These are phyloP conservation scores for Luffa aegyptiaca DNA, from an alignment of 306 rosid species.

Conservation along the genomic window DNA sequence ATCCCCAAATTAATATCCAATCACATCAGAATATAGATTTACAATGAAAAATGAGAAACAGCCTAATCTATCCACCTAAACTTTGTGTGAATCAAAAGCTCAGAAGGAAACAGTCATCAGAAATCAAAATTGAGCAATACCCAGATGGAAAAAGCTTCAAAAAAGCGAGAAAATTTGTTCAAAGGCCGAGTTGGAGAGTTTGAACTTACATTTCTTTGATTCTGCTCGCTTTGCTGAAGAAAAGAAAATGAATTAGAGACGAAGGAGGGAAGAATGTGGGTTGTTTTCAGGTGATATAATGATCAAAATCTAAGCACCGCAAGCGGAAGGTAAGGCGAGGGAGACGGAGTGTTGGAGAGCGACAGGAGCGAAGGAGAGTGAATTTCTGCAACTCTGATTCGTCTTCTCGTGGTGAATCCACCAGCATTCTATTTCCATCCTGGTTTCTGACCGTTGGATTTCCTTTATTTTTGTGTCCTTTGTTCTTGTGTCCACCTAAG, in stretches of 20 bases:
- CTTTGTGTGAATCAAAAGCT: background rate
- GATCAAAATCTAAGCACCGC: background rate
- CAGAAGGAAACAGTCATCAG: background rate
- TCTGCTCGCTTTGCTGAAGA: background rate
- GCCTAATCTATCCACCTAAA: background rate
- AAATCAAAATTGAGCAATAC: background rate
- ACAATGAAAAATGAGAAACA: background rate
- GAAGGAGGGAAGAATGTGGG: background rate
- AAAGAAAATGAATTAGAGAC: background rate
- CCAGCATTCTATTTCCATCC: background rate
- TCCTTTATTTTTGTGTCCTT: background rate
- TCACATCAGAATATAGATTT: background rate
- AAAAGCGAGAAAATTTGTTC: background rate
- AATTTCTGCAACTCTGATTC: background rate
- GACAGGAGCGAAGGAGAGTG: background rate
- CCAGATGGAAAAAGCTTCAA: background rate
- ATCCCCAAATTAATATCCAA: background rate
- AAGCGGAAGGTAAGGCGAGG: background rate
- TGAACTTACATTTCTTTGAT: slow-evolving; percentile 3
- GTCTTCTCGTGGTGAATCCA: background rate
- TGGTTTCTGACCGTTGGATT: background rate
- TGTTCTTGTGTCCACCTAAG: too few relatives aligned
- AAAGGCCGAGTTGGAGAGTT: background rate
- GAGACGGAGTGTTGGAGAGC: background rate
- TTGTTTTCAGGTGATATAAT: background rate